A percentile compares a stretch with the other conserved stretches of the same genome.
Conservation (phyloP, 768 basidiomycete species). For the Naematelia encephala region DNA sequence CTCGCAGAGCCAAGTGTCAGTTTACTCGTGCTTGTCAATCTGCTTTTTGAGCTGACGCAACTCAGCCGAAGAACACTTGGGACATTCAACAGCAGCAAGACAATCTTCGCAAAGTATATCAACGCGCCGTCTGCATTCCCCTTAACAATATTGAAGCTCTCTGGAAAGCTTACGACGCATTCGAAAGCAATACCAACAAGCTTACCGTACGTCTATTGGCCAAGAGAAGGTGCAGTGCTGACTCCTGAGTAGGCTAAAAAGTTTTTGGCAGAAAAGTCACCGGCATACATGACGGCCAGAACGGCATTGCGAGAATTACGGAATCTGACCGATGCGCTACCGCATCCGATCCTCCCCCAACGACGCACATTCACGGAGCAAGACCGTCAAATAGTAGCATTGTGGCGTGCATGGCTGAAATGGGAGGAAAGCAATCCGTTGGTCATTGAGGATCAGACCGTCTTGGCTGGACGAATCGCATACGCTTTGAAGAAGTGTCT, state of each 20-base stretch:
- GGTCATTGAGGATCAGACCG: conserved; percentile 75
- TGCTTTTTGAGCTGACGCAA: background rate
- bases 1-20: conserved; percentile 73
- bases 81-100: conserved; percentile 96
- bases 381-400: conserved; percentile 71
- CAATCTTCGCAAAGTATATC: conserved; percentile 81
- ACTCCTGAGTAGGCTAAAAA: conserved; percentile 70
- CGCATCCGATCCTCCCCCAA: conserved; percentile 63
- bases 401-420: conserved; percentile 88
- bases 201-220: conserved; percentile 61
- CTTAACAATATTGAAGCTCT: conserved; percentile 86
- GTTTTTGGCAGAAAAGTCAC: conserved; percentile 87
- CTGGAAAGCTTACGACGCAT: conserved; percentile 90
- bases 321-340: conserved; percentile 63
- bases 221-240: background rate
- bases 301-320: conserved; percentile 76
- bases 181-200: conserved; percentile 83
- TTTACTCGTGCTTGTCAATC: background rate
- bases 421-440: conserved; percentile 95
- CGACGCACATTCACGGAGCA: conserved; percentile 68
- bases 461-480: conserved; percentile 67
- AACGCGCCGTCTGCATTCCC: conserved; percentile 89
- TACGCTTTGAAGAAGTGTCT: conserved; percentile 85
- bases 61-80: conserved; percentile 75
- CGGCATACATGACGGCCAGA: conserved; percentile 91